Evolutionary conservation across 208 protist genomes (phyloP), one percentile per base, ranked within the genome.

Genomic region (Leptomonas seymouri): DNA sequence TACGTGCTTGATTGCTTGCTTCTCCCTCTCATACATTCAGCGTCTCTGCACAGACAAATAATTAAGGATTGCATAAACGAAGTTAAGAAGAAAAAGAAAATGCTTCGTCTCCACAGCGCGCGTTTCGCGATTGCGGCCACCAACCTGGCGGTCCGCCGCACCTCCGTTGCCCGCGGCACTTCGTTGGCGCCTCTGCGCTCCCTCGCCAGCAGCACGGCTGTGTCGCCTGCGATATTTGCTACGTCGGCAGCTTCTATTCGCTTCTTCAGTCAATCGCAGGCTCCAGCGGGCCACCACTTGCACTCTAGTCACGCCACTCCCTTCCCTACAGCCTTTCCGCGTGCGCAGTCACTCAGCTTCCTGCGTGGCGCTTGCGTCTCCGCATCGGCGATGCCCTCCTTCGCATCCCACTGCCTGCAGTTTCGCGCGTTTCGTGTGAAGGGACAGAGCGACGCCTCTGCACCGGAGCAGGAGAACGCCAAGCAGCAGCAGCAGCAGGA

Each of bases 371-470:
- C 31, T 12, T 45, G 60, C 31, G 7, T 55, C 20, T 11, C 46
- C n/a, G 46, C 45, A 3, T 42, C 28, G 23, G 31, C 61, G 18
- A n/a, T 50, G 36, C 28, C 53, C 5, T 0, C 5, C 3, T n/a
- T 48, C 9, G 57, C 25, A 4, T 20, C 23, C 49, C 20, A 61
- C 27, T 11, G 21, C 15, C 12, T 49, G 4, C 55, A 76, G 63
- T 39, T 50, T 34, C 71, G 71, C 30, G 67, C 54, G 30, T 60
- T 76, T 25, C 71, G 71, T 49, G 63, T 60, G 49, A 76, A 71
- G 57, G 57, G 62, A 0, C 50, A 57, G 16, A 53, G 61, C 15
- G 36, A 21, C 9, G 39, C 58, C 6, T 50, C 58, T 39, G 34
- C 34, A 23, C 34, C 3, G 20, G 44, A 61, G 28, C 36, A 30